These are phyloP conservation scores for Thielaviopsis euricoi DNA, from an alignment of 2,329 filamentous ascomycete species.

Conservation along the genomic window DNA sequence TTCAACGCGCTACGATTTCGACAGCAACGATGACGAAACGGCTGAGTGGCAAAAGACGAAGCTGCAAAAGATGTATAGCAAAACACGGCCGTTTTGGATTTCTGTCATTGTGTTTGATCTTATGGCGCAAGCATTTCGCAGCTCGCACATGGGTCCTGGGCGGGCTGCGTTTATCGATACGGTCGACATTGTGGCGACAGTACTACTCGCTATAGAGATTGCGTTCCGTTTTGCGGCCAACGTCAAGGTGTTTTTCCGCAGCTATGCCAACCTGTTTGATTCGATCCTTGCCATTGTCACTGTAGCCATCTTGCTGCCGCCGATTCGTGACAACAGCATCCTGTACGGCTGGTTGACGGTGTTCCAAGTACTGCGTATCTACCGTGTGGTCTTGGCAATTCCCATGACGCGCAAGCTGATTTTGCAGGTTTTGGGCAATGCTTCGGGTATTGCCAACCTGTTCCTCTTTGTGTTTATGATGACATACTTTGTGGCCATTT, in stretches of 20 bases:
- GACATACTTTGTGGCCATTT: constrained; percentile 84
- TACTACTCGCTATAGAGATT: constrained; percentile 69
- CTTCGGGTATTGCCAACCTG: constrained; percentile 79
- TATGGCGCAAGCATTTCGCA: constrained; percentile 62
- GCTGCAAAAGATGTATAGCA: constrained; percentile 58
- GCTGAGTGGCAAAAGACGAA: constrained; percentile 24
- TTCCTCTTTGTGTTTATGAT: constrained; percentile 95
- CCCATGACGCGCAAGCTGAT: constrained; percentile 79
- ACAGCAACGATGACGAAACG: constrained; percentile 47
- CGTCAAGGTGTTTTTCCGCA: constrained; percentile 65
- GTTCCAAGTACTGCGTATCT: constrained; percentile 85
- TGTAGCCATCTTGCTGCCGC: constrained; percentile 68
- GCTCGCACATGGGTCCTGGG: constrained; percentile 50
- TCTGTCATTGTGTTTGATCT: constrained; percentile 63
- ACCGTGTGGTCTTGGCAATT: constrained; percentile 79
- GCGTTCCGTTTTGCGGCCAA: constrained; percentile 59
- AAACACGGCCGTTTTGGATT: constrained; percentile 64
- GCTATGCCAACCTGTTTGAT: constrained; percentile 64
- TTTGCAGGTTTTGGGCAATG: constrained; percentile 74
- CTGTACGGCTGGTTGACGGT: constrained; percentile 76
- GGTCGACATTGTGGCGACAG: constrained; percentile 60
- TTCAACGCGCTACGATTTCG: constrained; percentile 13
- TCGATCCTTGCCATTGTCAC: constrained; percentile 66
- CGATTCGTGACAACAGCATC: constrained; percentile 53
- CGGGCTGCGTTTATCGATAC: constrained; percentile 49